phyloP scores from a whole-genome alignment of 164 flowering plant species.

The Echeveria elegans region DNA sequence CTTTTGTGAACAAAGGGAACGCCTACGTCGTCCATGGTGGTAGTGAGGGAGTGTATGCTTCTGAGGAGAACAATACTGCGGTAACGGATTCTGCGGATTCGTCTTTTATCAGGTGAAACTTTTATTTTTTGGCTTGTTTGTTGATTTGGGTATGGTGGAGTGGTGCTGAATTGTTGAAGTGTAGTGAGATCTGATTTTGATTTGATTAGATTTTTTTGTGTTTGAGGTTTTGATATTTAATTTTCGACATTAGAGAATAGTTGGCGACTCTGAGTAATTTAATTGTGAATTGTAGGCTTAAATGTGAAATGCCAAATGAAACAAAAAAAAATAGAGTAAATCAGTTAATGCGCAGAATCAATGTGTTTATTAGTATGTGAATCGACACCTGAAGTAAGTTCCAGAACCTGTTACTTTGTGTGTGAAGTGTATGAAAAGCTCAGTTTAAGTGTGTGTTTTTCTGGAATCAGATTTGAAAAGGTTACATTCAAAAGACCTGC shows the following conservation, averaged over 20 bases:
- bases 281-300: background rate
- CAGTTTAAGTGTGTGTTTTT: constrained; percentile 1
- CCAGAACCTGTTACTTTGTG: background rate
- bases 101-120: constrained; percentile 61
- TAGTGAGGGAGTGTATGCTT: constrained; percentile 85
- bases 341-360: no score
- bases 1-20: constrained; percentile 63
- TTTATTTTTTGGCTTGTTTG: background rate
- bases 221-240: background rate
- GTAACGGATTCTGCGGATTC: constrained; percentile 22
- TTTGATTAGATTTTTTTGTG: background rate
- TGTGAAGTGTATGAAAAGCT: background rate
- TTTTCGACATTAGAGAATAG: background rate
- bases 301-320: background rate
- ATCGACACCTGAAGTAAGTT: no score
- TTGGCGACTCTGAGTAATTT: no score
- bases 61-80: constrained; percentile 21
- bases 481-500: constrained; percentile 57
- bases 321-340: no score
- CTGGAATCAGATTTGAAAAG: constrained; percentile 46
- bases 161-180: background rate
- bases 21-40: constrained; percentile 91
- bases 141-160: background rate
- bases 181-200: background rate
- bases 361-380: no score